A percentile compares a stretch with the other conserved stretches of the same genome.
Conservation (phyloP, 305 asterid genomes). For the Plantago coronopus region DNA sequence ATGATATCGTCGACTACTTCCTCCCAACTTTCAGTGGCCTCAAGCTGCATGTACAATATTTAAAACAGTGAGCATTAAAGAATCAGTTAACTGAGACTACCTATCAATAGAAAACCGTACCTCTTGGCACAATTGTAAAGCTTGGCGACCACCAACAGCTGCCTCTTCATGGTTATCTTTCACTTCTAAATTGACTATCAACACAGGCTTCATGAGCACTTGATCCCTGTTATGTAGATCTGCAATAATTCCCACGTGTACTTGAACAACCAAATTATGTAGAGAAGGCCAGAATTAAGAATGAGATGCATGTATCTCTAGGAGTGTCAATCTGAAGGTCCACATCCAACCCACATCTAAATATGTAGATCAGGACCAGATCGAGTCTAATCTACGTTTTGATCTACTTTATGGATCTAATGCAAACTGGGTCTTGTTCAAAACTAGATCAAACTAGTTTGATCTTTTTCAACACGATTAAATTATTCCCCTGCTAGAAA, state of each 20-base stretch:
- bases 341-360: no score
- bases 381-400: no score
- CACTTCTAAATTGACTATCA: slow-evolving; percentile 54
- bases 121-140: slow-evolving; percentile 54
- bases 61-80: background rate
- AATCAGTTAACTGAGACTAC: no score
- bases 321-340: no score
- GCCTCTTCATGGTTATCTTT: slow-evolving; percentile 72
- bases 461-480: no score
- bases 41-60: slow-evolving; percentile 34
- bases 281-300: background rate
- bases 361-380: no score
- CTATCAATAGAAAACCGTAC: slow-evolving; percentile 23
- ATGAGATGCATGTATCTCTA: background rate
- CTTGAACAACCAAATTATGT: slow-evolving; percentile 8
- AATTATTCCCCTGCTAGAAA: no score
- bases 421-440: no score
- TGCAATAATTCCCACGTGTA: slow-evolving; percentile 32
- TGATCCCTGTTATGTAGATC: slow-evolving; percentile 82
- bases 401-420: no score
- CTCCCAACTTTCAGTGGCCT: slow-evolving; percentile 44
- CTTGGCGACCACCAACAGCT: slow-evolving; percentile 53
- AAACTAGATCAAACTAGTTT: no score
- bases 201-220: slow-evolving; percentile 50
- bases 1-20: slow-evolving; percentile 43